Evolutionary conservation across 2,329 filamentous ascomycete species (phyloP), one percentile per base, ranked within the genome.

Genomic region (Ilyonectria mors-panacis): DNA sequence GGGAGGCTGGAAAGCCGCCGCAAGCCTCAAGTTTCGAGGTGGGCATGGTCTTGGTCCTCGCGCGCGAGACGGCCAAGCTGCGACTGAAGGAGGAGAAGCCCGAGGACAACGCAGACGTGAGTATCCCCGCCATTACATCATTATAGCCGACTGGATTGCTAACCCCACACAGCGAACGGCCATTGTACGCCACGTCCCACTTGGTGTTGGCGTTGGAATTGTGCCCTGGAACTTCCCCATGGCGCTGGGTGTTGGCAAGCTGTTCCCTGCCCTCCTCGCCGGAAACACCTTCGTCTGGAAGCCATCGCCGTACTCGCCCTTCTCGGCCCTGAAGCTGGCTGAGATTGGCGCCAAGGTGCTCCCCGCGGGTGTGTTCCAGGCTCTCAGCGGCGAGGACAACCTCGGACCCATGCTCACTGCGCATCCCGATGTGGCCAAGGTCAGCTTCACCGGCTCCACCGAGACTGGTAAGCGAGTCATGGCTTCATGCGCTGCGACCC

Each of bases 391-490:
- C 15, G 87, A 88, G 56, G 89, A 91, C 69, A 80, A 84, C 63
- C 85, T 92, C 12, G 89, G 89, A 7, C 87, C 86, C 1, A 84
- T 82, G 83, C 78, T 92, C 65, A 89, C 88, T 0, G 75, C 75
- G 15, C 89, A 92, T 74, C 87, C 88, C 0, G 87, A 82, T 45
- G 84, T 91, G 61, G 83, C 85, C 66, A 91, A 89, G 82, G 86
- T 92, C 78, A 84, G 82, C 75, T 91, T 92, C 80, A 91, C 89
- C 0, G 89, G 89, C 9, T 89, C 87, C 15, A 87, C 82, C 44
- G 82, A 82, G 1, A 90, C 87, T 0, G 89, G 89, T 12, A 90
- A 90, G 81, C 86, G 84, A 77, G 85, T 91, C 70, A 87, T 89
- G 84, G 84, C 83, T 59, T 83, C 82, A 19, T 85, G 83, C 65